Percentiles rank a stretch among this genome's conserved stretches.
These are phyloP conservation scores for Dioszegia hungarica DNA, from an alignment of 768 basidiomycete genomes.

Conservation along the genomic window DNA sequence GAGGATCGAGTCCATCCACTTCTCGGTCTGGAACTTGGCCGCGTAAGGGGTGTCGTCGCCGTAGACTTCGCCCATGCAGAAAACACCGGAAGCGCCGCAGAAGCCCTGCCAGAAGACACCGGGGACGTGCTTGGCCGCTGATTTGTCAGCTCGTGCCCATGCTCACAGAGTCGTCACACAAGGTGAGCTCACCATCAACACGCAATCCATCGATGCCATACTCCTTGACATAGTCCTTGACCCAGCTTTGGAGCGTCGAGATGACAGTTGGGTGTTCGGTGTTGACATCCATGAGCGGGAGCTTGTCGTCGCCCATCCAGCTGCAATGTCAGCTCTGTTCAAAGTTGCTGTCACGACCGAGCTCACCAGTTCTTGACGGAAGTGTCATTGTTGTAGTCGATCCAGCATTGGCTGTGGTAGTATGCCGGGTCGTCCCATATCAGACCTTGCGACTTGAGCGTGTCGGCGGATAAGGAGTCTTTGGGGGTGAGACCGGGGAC, in stretches of 20 bases:
- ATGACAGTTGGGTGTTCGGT: constrained; percentile 66
- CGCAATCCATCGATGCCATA: constrained; percentile 80
- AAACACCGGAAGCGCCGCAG: constrained; percentile 69
- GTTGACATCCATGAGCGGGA: constrained; percentile 73
- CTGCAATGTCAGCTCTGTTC: constrained; percentile 51
- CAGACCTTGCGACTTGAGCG: constrained; percentile 25
- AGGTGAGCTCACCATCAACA: constrained; percentile 57
- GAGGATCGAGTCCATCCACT: constrained; percentile 41
- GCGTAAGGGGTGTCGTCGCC: constrained; percentile 53
- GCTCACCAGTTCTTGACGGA: constrained; percentile 41
- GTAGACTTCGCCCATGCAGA: constrained; percentile 82
- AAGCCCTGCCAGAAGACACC: constrained; percentile 72
- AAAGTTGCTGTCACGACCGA: neutral
- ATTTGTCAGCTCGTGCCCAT: constrained; percentile 48
- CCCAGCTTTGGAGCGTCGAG: constrained; percentile 63
- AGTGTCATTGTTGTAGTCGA: constrained; percentile 60
- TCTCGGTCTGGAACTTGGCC: constrained; percentile 34
- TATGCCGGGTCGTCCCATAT: constrained; percentile 50
- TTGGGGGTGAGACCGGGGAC: constrained; percentile 60
- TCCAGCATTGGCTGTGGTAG: constrained; percentile 73
- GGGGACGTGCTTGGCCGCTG: constrained; percentile 59
- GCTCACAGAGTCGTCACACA: neutral
- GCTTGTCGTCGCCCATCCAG: constrained; percentile 73
- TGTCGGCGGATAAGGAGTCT: constrained; percentile 28
- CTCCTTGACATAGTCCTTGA: constrained; percentile 61